A percentile compares a stretch with the other conserved stretches of the same genome.
Evolutionary conservation across 805 yeast species (phyloP).

Genomic region (Schwanniomyces polymorphus): DNA sequence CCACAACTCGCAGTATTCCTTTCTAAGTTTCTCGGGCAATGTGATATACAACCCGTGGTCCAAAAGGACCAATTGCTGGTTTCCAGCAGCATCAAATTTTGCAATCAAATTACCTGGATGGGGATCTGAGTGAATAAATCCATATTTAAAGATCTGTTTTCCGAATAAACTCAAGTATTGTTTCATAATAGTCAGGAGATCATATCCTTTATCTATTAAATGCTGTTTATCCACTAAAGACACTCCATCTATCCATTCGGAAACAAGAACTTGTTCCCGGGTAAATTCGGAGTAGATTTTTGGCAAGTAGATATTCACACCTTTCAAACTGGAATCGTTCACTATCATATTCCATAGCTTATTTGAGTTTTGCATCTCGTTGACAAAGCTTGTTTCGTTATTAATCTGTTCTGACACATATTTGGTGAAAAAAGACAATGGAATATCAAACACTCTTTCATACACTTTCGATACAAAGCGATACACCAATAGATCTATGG

Average conservation of each 20-base stretch:
- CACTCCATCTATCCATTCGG: slow-evolving; percentile 80
- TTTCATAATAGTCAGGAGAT: slow-evolving; percentile 44
- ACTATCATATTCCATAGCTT: slow-evolving; percentile 36
- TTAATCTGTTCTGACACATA: slow-evolving; percentile 58
- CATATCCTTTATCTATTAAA: slow-evolving; percentile 39
- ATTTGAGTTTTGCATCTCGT: slow-evolving; percentile 56
- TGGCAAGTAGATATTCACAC: slow-evolving; percentile 55
- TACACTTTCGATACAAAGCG: slow-evolving; percentile 50
- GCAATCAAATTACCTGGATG: slow-evolving; percentile 79
- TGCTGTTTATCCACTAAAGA: slow-evolving; percentile 48
- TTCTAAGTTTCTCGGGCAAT: slow-evolving; percentile 49
- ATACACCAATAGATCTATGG: slow-evolving; percentile 62
- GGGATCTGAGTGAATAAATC: slow-evolving; percentile 72
- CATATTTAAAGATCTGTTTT: slow-evolving; percentile 64
- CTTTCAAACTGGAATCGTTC: slow-evolving; percentile 39
- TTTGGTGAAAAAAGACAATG: slow-evolving; percentile 53
- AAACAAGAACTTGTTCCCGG: slow-evolving; percentile 52
- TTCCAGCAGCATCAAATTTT: slow-evolving; percentile 32
- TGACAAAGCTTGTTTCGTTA: slow-evolving; percentile 61
- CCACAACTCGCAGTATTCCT: slow-evolving; percentile 65
- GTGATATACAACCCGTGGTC: slow-evolving; percentile 75
- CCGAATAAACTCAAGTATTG: slow-evolving; percentile 53
- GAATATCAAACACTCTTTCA: slow-evolving; percentile 62
- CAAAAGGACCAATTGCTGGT: slow-evolving; percentile 62
- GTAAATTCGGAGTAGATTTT: slow-evolving; percentile 44